Base-by-base conservation (phyloP, 768 basidiomycete genomes). In the Hortiboletus campestris region DNA sequence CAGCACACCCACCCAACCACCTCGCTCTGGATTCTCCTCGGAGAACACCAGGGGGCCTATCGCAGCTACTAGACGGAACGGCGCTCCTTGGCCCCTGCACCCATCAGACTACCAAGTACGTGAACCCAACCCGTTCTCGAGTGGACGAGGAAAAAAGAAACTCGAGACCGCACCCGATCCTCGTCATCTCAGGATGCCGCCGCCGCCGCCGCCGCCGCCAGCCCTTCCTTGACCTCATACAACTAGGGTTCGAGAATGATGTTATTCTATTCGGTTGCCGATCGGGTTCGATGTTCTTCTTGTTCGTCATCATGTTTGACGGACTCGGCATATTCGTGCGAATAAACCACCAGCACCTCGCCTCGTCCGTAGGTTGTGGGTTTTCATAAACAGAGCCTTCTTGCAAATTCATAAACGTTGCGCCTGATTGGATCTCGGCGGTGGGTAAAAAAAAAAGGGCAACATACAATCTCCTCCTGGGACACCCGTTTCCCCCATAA, bases 221-320 rank as follows among this genome's bases (percentile, higher is more conserved):
- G 25, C 6, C 6, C 25, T 42, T 42, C 41, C 46, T 14, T 22
- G 9, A 16, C 13, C 20, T 6, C 34, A 87, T 75, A 67, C 86
- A 25, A 84, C 81, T 81, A 61, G 34, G 40, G 49, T 50, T 45
- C 22, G 20, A 39, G 25, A 3, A 25, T 46, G 31, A 42, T 48
- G 19, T 45, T 22, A 56, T 52, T 25, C 25, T 25, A 51, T 54
- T 34, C 40, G 29, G 47, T 43, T 43, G 38, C 17, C 34, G 28
- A n/a, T 49, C 38, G n/a, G 36, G 8, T 39, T 39, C 38, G 25
- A 35, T 7, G 11, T 35, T 35, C 34, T 34, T n/a, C n/a, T 25
- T 25, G 25, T 25, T 25, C 25, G 25, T 25, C 25, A 25, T 25
- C 25, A 25, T 25, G 25, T 25, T 6, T 25, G 25, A 25, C 4